These are phyloP conservation scores for Gentiana dahurica DNA, from an alignment of 257 asterid genomes.

Conservation along the genomic window DNA sequence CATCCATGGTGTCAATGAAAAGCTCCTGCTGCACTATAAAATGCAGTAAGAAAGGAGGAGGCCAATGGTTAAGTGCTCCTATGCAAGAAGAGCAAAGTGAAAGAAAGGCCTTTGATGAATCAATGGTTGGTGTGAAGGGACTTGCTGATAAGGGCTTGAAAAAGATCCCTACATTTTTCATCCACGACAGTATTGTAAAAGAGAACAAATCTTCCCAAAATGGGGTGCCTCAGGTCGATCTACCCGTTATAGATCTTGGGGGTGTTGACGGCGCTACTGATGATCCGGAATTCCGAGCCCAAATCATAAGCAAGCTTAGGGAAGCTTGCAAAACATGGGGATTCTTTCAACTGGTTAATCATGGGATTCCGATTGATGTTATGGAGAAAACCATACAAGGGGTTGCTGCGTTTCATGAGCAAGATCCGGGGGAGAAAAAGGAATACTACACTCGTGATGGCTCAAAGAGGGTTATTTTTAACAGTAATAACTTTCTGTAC, in stretches of 20 bases:
- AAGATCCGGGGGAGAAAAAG: slow-evolving; percentile 2
- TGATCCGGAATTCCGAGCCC: background rate
- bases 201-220: background rate
- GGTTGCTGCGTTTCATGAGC: background rate
- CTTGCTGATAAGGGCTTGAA: background rate
- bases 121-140: slow-evolving; percentile 6
- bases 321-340: slow-evolving; percentile 4
- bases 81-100: background rate
- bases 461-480: background rate
- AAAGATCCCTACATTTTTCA: background rate
- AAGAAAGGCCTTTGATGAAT: background rate
- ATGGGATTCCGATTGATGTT: background rate
- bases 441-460: slow-evolving; percentile 1
- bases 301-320: background rate
- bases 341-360: slow-evolving; percentile 3
- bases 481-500: background rate
- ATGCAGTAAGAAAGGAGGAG: too few relatives aligned
- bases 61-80: slow-evolving; percentile 4
- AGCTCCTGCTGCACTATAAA: too few relatives aligned
- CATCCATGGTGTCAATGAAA: too few relatives aligned
- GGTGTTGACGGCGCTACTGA: background rate
- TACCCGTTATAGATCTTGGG: background rate
- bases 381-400: background rate
- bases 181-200: background rate
- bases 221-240: background rate